Percentiles rank a stretch among this genome's conserved stretches.
Conservation (phyloP, 2,329 filamentous ascomycete genomes). For the Penicillium freii region DNA sequence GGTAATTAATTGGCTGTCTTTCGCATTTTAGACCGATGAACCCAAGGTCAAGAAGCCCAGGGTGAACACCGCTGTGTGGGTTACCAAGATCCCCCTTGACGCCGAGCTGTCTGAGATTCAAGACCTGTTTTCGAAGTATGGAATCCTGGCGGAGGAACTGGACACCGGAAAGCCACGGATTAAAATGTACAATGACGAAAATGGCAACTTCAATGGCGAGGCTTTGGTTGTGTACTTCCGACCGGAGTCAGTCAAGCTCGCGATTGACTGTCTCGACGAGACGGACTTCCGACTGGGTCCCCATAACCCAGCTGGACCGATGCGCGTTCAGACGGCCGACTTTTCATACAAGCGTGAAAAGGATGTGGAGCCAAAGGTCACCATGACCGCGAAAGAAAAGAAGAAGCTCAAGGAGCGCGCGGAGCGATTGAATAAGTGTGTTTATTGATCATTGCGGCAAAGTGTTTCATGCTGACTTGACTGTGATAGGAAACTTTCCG, state of each 20-base stretch:
- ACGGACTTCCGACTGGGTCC: constrained; percentile 69
- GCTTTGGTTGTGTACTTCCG: constrained; percentile 93
- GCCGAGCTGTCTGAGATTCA: constrained; percentile 76
- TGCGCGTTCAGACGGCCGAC: constrained; percentile 81
- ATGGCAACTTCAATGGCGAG: constrained; percentile 88
- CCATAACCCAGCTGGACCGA: constrained; percentile 57
- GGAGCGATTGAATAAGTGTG: constrained; percentile 72
- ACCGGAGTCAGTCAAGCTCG: constrained; percentile 78
- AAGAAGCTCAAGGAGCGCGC: constrained; percentile 89
- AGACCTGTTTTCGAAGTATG: constrained; percentile 81
- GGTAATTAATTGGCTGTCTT: background rate
- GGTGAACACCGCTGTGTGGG: constrained; percentile 87
- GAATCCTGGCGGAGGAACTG: constrained; percentile 91
- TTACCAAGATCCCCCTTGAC: constrained; percentile 81
- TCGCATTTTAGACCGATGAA: constrained; percentile 24
- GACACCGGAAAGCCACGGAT: constrained; percentile 84
- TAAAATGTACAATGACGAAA: constrained; percentile 82
- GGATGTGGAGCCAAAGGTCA: constrained; percentile 40
- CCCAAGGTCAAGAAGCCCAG: constrained; percentile 45
- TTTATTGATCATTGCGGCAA: background rate
- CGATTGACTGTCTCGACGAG: constrained; percentile 54
- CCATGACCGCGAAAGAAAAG: constrained; percentile 62
- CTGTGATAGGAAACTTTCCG: constrained; percentile 70
- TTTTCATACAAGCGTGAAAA: constrained; percentile 87
- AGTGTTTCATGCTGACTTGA: constrained; percentile 17